A percentile compares a stretch with the other conserved stretches of the same genome.
Conservation (phyloP, 257 asterid genomes). For the Verbascum thapsus region DNA sequence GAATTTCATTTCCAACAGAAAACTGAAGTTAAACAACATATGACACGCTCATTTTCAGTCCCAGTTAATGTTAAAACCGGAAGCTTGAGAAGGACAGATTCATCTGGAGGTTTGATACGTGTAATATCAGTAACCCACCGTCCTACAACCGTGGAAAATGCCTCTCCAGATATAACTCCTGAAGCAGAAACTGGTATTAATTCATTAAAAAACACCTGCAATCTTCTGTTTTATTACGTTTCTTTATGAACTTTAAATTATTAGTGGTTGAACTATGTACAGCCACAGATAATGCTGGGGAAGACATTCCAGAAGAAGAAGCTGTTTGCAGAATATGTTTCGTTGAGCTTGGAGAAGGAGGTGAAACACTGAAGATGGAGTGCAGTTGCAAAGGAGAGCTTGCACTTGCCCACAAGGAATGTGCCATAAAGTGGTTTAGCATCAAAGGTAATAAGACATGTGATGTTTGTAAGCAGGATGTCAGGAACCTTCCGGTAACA, state of each 20-base stretch:
- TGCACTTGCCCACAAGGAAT: slow-evolving; percentile 94
- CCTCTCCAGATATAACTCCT: slow-evolving; percentile 49
- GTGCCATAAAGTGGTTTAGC: slow-evolving; percentile 95
- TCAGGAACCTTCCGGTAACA: slow-evolving; percentile 86
- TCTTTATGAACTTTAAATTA: slow-evolving; percentile 6
- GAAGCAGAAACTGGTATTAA: slow-evolving; percentile 56
- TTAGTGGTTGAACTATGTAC: slow-evolving; percentile 30
- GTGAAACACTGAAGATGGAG: slow-evolving; percentile 95
- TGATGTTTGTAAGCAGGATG: slow-evolving; percentile 92
- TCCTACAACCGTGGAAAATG: slow-evolving; percentile 46
- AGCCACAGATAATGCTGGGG: slow-evolving; percentile 57
- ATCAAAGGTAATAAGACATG: slow-evolving; percentile 93
- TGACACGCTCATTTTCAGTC: slow-evolving; percentile 85
- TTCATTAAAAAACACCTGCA: background rate
- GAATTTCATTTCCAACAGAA: slow-evolving; percentile 46
- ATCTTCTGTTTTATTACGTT: slow-evolving; percentile 18
- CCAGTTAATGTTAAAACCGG: slow-evolving; percentile 73
- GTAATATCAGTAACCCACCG: slow-evolving; percentile 67
- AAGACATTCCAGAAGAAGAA: slow-evolving; percentile 99
- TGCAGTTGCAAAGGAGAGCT: slow-evolving; percentile 99
- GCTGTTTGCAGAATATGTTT: slow-evolving; percentile 98
- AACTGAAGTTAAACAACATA: slow-evolving; percentile 52
- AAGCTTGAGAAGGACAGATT: slow-evolving; percentile 75
- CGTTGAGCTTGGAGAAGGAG: slow-evolving; percentile 89
- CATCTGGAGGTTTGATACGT: slow-evolving; percentile 81